Percentiles rank a stretch among this genome's conserved stretches.
Evolutionary conservation across 108 stramenopile species (phyloP).

Genomic region (Nannochloropsis granulata): DNA sequence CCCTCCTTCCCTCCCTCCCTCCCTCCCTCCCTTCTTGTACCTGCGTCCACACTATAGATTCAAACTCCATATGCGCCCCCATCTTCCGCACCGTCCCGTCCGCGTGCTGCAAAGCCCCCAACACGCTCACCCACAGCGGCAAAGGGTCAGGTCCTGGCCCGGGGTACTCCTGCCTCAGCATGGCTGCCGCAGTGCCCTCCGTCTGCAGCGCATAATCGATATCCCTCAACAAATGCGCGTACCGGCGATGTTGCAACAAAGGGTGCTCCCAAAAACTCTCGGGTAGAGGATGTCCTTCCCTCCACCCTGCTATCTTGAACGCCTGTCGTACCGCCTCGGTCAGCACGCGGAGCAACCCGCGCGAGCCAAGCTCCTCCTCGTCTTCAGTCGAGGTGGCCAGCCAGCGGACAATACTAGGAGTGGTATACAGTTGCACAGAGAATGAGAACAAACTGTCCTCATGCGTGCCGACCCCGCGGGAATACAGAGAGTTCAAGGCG

Average conservation of each 20-base stretch:
- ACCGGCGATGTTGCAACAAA: background rate
- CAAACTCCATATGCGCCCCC: background rate
- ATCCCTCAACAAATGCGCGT: background rate
- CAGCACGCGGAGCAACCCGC: background rate
- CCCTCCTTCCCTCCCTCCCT: too few relatives aligned
- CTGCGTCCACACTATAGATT: background rate
- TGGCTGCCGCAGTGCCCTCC: background rate
- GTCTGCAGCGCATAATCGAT: background rate
- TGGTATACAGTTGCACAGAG: slow-evolving; percentile 31
- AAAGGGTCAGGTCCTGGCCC: background rate
- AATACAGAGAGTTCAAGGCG: slow-evolving; percentile 8
- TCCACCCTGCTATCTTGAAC: background rate
- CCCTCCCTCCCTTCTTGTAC: too few relatives aligned
- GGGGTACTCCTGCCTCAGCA: background rate
- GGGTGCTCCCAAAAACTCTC: background rate
- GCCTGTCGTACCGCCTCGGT: background rate
- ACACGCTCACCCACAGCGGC: background rate
- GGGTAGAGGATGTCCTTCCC: background rate
- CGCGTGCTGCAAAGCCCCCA: background rate
- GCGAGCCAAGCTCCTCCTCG: background rate
- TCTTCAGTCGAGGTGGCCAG: background rate
- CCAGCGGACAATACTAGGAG: slow-evolving; percentile 10
- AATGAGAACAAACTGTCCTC: slow-evolving; percentile 13
- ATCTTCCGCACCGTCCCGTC: background rate
- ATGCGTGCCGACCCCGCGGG: slow-evolving; percentile 9